Evolutionary conservation across 176 grass and related monocot species (phyloP).

Genomic region (Hyparrhenia diplandra): DNA sequence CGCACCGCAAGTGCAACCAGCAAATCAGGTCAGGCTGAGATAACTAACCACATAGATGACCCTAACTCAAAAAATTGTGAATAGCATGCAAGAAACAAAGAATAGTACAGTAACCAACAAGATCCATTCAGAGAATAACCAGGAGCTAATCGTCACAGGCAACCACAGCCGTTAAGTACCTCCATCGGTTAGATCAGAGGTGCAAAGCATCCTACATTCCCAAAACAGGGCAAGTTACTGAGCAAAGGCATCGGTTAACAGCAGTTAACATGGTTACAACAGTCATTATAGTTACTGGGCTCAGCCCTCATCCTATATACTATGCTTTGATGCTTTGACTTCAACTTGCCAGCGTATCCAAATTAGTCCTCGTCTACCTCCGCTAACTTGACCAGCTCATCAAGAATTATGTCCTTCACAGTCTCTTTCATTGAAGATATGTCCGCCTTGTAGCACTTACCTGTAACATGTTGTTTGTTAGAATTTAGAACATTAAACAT

Average conservation of each 20-base stretch:
- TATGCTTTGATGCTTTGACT: constrained; percentile 11
- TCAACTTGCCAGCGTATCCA: constrained; percentile 16
- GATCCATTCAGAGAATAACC: background rate
- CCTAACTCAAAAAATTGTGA: no score
- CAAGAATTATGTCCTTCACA: constrained; percentile 50
- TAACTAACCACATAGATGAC: no score
- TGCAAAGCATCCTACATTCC: background rate
- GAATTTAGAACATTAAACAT: background rate
- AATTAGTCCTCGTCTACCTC: constrained; percentile 35
- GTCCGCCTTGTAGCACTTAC: constrained; percentile 55
- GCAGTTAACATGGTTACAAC: constrained; percentile 28
- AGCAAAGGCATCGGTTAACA: background rate
- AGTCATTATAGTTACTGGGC: constrained; percentile 21
- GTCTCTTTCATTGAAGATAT: constrained; percentile 44
- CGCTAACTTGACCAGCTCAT: constrained; percentile 47
- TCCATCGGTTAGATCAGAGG: background rate
- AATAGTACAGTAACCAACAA: background rate
- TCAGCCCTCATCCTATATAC: constrained; percentile 17
- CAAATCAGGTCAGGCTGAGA: no score
- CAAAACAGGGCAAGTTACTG: background rate
- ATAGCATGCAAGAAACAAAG: no score
- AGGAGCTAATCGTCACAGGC: background rate
- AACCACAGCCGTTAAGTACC: background rate
- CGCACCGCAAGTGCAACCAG: no score
- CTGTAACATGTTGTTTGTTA: constrained; percentile 35